These are phyloP conservation scores for Botrytis fragariae DNA, from an alignment of 2,329 filamentous ascomycete species.

Conservation along the genomic window DNA sequence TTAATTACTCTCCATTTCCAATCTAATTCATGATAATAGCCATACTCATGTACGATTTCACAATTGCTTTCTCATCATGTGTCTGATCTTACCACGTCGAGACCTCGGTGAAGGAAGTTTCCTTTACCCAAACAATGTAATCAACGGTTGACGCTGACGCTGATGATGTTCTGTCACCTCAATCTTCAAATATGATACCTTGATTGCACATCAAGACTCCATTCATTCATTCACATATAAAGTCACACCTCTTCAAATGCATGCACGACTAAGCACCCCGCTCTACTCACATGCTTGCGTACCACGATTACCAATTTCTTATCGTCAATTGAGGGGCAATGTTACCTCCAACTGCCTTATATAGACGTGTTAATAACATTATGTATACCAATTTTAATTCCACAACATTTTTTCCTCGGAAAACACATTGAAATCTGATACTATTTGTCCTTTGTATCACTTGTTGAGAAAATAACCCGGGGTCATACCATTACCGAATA, in stretches of 20 bases:
- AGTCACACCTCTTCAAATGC: neutral
- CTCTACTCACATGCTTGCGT: neutral
- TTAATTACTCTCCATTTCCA: neutral
- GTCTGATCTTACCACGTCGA: neutral
- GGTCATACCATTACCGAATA: neutral
- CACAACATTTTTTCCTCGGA: neutral
- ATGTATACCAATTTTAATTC: neutral
- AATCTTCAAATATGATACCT: neutral
- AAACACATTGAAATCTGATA: neutral
- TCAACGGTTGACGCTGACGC: neutral
- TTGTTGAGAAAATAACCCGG: neutral
- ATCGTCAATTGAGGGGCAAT: neutral
- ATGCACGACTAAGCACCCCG: neutral
- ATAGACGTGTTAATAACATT: neutral
- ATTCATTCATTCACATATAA: neutral
- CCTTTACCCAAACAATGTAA: neutral
- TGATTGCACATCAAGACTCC: neutral
- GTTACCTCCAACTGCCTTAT: neutral
- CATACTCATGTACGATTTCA: neutral
- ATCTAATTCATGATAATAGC: neutral
- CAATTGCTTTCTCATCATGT: neutral
- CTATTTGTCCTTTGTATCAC: neutral
- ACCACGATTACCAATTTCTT: neutral
- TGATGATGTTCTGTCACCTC: neutral
- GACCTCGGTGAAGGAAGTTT: neutral